A percentile compares a stretch with the other conserved stretches of the same genome.
Conservation (phyloP, 1,284 basidiomycete genomes). For the Apiotrichum akiyoshidainum region DNA sequence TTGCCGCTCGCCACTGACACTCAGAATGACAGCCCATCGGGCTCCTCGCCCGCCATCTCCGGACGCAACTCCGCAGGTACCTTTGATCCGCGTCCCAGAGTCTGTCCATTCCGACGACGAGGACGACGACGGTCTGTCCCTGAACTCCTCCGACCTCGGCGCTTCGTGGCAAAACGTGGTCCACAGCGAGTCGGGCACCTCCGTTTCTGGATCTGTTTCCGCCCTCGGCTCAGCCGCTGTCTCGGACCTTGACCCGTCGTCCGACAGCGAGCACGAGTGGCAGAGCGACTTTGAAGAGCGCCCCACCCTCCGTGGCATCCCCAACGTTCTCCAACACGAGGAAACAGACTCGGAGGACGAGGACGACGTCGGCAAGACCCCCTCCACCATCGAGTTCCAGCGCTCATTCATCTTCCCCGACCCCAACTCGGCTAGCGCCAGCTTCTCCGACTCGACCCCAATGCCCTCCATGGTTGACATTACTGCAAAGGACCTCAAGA, state of each 20-base stretch:
- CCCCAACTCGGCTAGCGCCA: constrained; percentile 11
- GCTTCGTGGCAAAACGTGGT: constrained; percentile 14
- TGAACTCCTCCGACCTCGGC: constrained; percentile 16
- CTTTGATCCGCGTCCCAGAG: neutral
- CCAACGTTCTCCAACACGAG: constrained; percentile 5
- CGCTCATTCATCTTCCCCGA: constrained; percentile 23
- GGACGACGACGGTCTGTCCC: constrained; percentile 13
- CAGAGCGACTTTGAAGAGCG: constrained; percentile 9
- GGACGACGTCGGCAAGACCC: neutral
- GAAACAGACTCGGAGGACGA: constrained; percentile 3
- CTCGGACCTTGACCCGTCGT: constrained; percentile 10
- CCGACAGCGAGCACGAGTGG: constrained; percentile 11
- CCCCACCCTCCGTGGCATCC: constrained; percentile 4
- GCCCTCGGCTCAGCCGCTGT: constrained; percentile 14
- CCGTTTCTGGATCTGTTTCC: constrained; percentile 7
- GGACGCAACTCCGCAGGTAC: neutral
- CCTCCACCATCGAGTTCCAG: constrained; percentile 10
- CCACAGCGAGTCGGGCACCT: constrained; percentile 1
- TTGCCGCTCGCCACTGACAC: neutral
- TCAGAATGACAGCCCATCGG: constrained; percentile 6
- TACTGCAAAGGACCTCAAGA: neutral
- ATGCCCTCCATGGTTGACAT: constrained; percentile 9
- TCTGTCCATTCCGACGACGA: constrained; percentile 1
- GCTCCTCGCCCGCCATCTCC: neutral
- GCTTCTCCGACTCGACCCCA: constrained; percentile 5